Base-by-base conservation (phyloP, 495 filamentous ascomycete genomes). In the Saxophila tyrrhenica region DNA sequence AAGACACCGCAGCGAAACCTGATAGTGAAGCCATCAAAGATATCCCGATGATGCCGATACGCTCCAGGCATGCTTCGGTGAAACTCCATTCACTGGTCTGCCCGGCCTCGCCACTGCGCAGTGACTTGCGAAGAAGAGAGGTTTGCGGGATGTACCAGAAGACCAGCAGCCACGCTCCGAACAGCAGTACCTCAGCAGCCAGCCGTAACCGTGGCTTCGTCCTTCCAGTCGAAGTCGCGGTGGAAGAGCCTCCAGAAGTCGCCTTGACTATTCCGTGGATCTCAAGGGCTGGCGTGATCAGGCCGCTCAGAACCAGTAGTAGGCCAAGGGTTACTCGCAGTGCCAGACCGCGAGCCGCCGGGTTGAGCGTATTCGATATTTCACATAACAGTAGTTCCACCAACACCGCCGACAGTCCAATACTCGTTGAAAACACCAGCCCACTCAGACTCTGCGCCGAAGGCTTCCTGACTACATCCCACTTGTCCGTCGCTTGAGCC, bases 11-110 rank as follows among this genome's bases (percentile, higher is more conserved):
- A 21, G 86, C 87, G 62, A 91, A 92, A 11, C 87, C 87, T 19
- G 86, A 84, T 29, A 92, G 71, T 20, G 86, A 71, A 9, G 86
- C 86, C 87, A 92, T 90, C 29, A 88, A 70, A 49, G 80, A 83
- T 25, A 91, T 85, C 13, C 87, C 87, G 61, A 89, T 84, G 29
- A 91, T 78, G 16, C 85, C 86, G 17, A 92, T 80, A 35, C 86
- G 71, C 65, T 87, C 85, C 42, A 90, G 71, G 69, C 84, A 87
- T 22, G 82, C 86, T 63, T 88, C 79, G 49, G 75, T 79, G 53
- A 89, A 64, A 38, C 71, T 72, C 57, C 79, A 67, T 10, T 61
- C 52, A 35, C 57, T 50, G 5, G 13, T 5, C 9, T 25, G 20
- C 8, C 20, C 16, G 25, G 46, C 50, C 2, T 65, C 44, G 21